Base-by-base conservation (phyloP, 169 alveolate species). In the Plasmodium fragile region DNA sequence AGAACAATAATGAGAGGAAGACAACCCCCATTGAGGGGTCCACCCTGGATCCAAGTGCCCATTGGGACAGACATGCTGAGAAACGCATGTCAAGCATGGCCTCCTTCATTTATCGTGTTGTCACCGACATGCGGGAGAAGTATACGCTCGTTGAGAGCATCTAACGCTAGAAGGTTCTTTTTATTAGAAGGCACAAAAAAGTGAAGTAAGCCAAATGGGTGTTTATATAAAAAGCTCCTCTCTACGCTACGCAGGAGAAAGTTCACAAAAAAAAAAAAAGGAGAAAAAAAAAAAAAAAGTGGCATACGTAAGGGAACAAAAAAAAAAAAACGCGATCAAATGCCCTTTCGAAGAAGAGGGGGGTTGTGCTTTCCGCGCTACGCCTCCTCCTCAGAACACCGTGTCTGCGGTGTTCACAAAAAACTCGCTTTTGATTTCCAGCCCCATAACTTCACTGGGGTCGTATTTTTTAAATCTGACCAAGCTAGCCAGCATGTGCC, bases 101-200 rank as follows among this genome's bases (percentile, higher is more conserved):
- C 13, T 18, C 83, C 25, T 85, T 89, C 53, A 77, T 89, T 28
- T 8, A 89, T 16, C 80, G 70, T 69, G 34, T 89, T 25, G 71
- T 32, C 36, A 22, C 22, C 36, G 81, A 69, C 49, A 78, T 89
- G 72, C 70, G 53, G 28, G 71, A 65, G 49, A 78, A 41, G n/a
- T 80, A 72, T 28, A 59, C 52, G 18, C 71, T 89, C 3, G 81
- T 89, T 89, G 89, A 89, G 49, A 25, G 83, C 70, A 41, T 89
- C 32, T 45, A 34, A 78, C 80, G 72, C 5, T 10, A 3, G 6
- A 32, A n/a, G n/a, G 59, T 1, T n/a, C 7, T 5, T 49, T 49
- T 49, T 49, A 22, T 49, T 49, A 1, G 18, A 49, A 49, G 18
- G 22, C 3, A 49, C 59, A 49, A 49, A 49, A 49, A 49, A 49